Evolutionary conservation across 2,329 filamentous ascomycete genomes (phyloP).

Genomic region (Colletotrichum sp.): DNA sequence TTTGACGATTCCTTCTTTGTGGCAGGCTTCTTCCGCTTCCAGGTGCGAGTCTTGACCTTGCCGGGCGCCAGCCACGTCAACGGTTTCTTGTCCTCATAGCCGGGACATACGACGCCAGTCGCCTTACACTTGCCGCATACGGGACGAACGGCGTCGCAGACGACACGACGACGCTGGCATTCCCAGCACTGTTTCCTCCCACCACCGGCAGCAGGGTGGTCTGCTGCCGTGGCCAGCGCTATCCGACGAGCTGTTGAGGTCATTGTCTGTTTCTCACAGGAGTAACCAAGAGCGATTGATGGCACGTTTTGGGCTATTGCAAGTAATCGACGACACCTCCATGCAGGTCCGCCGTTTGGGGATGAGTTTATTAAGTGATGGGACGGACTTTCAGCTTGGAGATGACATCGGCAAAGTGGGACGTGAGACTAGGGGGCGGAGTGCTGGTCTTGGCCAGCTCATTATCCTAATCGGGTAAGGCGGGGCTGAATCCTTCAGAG

Average conservation of each 20-base stretch:
- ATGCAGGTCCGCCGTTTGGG: not conserved
- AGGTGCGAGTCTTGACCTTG: conserved; percentile 33
- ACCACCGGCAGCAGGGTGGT: not conserved
- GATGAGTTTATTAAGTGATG: not conserved
- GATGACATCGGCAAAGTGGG: not conserved
- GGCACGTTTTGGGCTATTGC: conserved; percentile 3
- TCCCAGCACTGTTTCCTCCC: conserved; percentile 43
- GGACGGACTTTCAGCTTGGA: not conserved
- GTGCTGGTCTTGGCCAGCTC: conserved; percentile 20
- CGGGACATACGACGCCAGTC: conserved; percentile 38
- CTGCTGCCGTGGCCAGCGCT: not conserved
- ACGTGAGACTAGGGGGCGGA: not conserved
- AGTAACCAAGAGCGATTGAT: not conserved
- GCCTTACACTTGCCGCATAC: conserved; percentile 39
- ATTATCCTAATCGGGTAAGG: conserved; percentile 15
- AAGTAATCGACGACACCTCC: not conserved
- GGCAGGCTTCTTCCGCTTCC: conserved; percentile 13
- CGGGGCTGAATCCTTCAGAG: not conserved
- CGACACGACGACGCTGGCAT: conserved; percentile 40
- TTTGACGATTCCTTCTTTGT: not conserved
- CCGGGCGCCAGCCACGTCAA: conserved; percentile 41
- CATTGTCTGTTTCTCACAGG: not conserved
- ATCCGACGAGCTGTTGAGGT: not conserved
- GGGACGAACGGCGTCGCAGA: conserved; percentile 42
- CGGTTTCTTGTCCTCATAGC: conserved; percentile 42